Base-by-base conservation (phyloP, 331 rosid genomes). In the Malus hybrid region DNA sequence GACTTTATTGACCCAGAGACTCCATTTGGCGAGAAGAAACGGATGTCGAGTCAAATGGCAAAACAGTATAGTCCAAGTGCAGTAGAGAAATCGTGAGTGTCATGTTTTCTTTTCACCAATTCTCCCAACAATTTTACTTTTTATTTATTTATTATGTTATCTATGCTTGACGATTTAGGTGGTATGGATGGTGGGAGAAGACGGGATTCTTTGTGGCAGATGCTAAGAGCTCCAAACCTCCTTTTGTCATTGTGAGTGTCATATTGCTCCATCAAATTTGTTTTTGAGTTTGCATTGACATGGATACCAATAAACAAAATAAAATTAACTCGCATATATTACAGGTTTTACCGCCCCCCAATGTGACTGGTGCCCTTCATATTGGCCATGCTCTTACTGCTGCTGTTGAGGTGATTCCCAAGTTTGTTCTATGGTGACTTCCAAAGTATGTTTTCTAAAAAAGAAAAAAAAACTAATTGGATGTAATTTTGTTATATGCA, bases 171-270 rank as follows among this genome's bases (percentile, higher is more conserved):
- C 67, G 14, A 73, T 69, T 54, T 78, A 93, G 99, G 93, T 94
- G 99, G 97, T 92, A 92, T 67, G 85, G 78, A n/a, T 92, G 96
- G 97, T 94, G 97, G 99, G 99, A 94, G 89, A 80, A 94, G 54
- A 82, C 97, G 10, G 80, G 80, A 10, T 87, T 42, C 69, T 94
- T 91, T 77, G 93, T 83, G 74, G 96, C 97, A 75, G 96, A 94
- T 77, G 87, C 88, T 44, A 88, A 75, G 74, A 88, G 99, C 96
- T 67, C 90, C 66, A 94, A 94, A 76, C 90, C 88, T 8, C 86
- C 96, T 34, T 94, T 94, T 85, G 90, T 86, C 3, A 91, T 92
- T 80, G 99, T 94, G 80, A 88, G 99, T 82, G 22, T 79, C 73
- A 65, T 55, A n/a, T 36, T 3, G 56, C 6, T 3, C 24, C 24